Conservation (phyloP, 768 basidiomycete genomes). For the Rickenella mellea region DNA sequence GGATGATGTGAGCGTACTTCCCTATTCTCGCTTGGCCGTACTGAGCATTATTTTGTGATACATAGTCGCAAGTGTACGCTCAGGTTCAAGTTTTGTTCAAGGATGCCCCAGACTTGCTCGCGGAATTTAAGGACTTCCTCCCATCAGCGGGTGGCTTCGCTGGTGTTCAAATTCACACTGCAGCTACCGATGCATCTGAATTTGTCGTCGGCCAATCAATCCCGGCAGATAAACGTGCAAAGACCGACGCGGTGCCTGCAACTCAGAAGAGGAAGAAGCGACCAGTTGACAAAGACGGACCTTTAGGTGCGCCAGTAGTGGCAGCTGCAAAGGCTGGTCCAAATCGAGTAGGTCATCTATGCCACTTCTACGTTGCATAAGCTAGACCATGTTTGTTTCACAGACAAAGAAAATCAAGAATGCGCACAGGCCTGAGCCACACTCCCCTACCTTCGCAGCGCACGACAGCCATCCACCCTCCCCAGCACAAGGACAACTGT, state of each 20-base stretch:
- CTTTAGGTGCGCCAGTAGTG: constrained; percentile 34
- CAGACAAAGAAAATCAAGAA: background rate
- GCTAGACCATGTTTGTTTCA: background rate
- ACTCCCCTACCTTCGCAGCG: background rate
- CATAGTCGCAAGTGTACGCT: too few species aligned
- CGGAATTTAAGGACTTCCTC: constrained; percentile 75
- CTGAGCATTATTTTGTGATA: constrained; percentile 46
- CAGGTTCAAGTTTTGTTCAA: constrained; percentile 79
- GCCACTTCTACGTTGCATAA: constrained; percentile 1
- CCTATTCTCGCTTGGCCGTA: constrained; percentile 40
- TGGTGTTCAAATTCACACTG: background rate
- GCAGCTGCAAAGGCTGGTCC: constrained; percentile 40
- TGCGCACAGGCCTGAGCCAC: background rate
- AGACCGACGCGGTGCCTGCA: too few species aligned
- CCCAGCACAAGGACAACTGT: too few species aligned
- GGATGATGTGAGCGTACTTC: constrained; percentile 65
- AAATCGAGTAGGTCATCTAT: constrained; percentile 32
- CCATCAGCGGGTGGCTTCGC: constrained; percentile 30
- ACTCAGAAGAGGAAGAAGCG: constrained; percentile 52
- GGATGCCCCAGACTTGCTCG: constrained; percentile 68
- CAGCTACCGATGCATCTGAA: constrained; percentile 3
- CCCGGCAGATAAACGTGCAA: background rate
- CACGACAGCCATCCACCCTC: too few species aligned
- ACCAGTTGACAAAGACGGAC: constrained; percentile 62
- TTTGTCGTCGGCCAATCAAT: constrained; percentile 1